phyloP scores from a whole-genome alignment of 345 rosid species.

The Xanthoceras sorbifolium region DNA sequence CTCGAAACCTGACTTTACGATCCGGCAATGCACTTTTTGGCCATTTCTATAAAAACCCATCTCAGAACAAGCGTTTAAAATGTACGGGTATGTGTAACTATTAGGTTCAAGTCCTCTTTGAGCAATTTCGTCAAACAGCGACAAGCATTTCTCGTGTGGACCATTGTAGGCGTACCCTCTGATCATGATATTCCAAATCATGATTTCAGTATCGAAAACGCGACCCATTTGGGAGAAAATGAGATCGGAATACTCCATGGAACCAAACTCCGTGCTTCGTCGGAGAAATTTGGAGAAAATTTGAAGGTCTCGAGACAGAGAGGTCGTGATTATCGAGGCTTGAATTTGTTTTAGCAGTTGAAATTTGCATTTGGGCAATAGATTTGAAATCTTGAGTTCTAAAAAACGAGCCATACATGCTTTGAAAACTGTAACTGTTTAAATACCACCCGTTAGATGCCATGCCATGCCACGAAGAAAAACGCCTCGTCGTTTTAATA shows the following conservation, averaged over 20 bases:
- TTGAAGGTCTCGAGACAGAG: slow-evolving; percentile 13
- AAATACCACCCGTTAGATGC: too few species aligned
- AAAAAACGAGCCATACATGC: slow-evolving; percentile 25
- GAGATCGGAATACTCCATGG: slow-evolving; percentile 31
- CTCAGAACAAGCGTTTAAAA: slow-evolving; percentile 23
- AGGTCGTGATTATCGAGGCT: slow-evolving; percentile 27
- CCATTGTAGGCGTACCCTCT: slow-evolving; percentile 26
- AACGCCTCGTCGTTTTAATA: too few species aligned
- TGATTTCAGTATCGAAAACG: not conserved
- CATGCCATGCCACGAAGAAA: too few species aligned
- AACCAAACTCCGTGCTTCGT: slow-evolving; percentile 40
- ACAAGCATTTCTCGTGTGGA: slow-evolving; percentile 12
- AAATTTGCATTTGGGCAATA: slow-evolving; percentile 28
- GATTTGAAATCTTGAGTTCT: slow-evolving; percentile 15
- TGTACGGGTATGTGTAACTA: slow-evolving; percentile 28
- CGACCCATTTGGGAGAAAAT: slow-evolving; percentile 31
- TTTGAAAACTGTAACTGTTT: too few species aligned
- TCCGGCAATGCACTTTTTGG: slow-evolving; percentile 26
- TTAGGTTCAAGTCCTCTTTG: slow-evolving; percentile 24
- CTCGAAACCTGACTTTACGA: slow-evolving; percentile 23
- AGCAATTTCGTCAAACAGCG: slow-evolving; percentile 24
- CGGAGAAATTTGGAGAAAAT: slow-evolving; percentile 29
- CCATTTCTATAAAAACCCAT: slow-evolving; percentile 13
- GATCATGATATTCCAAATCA: slow-evolving; percentile 18
- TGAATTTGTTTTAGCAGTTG: slow-evolving; percentile 39